These are phyloP conservation scores for Yamadazyma spencermartinsiae DNA, from an alignment of 1,139 yeast species.

Conservation along the genomic window DNA sequence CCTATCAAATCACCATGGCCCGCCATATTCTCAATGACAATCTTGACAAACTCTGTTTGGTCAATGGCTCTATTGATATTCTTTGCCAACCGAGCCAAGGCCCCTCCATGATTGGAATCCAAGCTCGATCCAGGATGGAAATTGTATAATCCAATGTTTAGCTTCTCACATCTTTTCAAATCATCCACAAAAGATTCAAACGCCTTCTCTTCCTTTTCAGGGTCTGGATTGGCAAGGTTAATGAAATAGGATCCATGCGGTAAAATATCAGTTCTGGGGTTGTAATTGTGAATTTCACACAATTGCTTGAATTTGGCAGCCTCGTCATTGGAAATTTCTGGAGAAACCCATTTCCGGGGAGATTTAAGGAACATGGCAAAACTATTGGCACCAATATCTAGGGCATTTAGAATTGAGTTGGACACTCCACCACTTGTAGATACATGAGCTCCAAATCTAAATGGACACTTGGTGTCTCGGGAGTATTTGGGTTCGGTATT, in stretches of 20 bases:
- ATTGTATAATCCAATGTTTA: slow-evolving; percentile 84
- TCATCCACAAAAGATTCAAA: slow-evolving; percentile 84
- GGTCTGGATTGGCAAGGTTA: slow-evolving; percentile 88
- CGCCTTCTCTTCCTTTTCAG: slow-evolving; percentile 74
- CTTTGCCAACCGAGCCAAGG: slow-evolving; percentile 67
- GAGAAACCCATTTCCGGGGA: slow-evolving; percentile 90
- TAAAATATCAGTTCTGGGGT: slow-evolving; percentile 73
- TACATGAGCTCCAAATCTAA: slow-evolving; percentile 82
- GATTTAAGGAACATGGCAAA: slow-evolving; percentile 90
- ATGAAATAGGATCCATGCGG: slow-evolving; percentile 97
- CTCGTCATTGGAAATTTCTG: slow-evolving; percentile 69
- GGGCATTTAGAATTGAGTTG: slow-evolving; percentile 73
- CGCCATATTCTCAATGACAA: slow-evolving; percentile 96
- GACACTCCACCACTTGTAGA: slow-evolving; percentile 73
- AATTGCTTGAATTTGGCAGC: slow-evolving; percentile 60
- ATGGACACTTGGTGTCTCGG: slow-evolving; percentile 23
- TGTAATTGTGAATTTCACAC: slow-evolving; percentile 63
- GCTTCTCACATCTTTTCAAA: slow-evolving; percentile 76
- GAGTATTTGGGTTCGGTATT: slow-evolving; percentile 20
- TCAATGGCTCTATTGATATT: slow-evolving; percentile 77
- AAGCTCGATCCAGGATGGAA: slow-evolving; percentile 94
- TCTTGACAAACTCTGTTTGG: slow-evolving; percentile 75
- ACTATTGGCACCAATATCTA: slow-evolving; percentile 75
- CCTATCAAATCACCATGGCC: slow-evolving; percentile 95
- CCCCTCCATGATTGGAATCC: slow-evolving; percentile 65